Percentiles rank a stretch among this genome's conserved stretches.
These are phyloP conservation scores for Scenedesmus sp. DNA, from an alignment of 163 green algal species.

Conservation along the genomic window DNA sequence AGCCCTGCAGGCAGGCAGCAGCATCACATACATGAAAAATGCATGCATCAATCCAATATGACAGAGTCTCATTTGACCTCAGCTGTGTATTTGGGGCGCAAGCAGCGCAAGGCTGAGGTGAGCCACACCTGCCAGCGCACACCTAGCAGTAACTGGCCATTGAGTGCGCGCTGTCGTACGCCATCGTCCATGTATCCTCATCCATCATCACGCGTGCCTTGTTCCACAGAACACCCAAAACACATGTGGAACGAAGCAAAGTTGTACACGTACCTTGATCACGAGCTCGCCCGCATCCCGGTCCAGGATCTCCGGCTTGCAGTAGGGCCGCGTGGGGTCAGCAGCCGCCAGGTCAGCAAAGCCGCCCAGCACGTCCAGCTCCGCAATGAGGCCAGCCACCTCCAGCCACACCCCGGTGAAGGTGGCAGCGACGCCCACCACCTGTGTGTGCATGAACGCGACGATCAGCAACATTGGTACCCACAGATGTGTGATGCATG, in stretches of 20 bases:
- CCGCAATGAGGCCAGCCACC: conserved; percentile 81
- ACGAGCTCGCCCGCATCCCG: conserved; percentile 57
- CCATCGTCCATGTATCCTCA: too few relatives aligned
- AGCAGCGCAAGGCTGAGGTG: not conserved
- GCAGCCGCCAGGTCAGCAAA: conserved; percentile 49
- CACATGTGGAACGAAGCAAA: not conserved
- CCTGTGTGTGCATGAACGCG: conserved; percentile 39
- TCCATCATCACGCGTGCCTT: too few relatives aligned
- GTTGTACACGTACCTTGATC: not conserved
- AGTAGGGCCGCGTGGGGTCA: conserved; percentile 51
- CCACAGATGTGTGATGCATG: too few relatives aligned
- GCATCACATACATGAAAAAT: not conserved
- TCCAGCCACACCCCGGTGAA: conserved; percentile 94
- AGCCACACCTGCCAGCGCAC: not conserved
- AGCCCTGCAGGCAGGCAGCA: conserved; percentile 46
- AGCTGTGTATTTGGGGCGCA: too few relatives aligned
- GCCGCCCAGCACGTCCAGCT: conserved; percentile 87
- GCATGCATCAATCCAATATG: not conserved
- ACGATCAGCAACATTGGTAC: too few relatives aligned
- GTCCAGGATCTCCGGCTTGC: conserved; percentile 70
- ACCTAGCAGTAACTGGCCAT: not conserved
- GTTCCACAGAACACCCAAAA: not conserved
- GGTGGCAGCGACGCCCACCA: conserved; percentile 90
- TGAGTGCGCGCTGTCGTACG: too few relatives aligned
- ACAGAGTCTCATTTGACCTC: too few relatives aligned